Evolutionary conservation across 305 asterid species (phyloP).

Genomic region (Fraxinus velutina): DNA sequence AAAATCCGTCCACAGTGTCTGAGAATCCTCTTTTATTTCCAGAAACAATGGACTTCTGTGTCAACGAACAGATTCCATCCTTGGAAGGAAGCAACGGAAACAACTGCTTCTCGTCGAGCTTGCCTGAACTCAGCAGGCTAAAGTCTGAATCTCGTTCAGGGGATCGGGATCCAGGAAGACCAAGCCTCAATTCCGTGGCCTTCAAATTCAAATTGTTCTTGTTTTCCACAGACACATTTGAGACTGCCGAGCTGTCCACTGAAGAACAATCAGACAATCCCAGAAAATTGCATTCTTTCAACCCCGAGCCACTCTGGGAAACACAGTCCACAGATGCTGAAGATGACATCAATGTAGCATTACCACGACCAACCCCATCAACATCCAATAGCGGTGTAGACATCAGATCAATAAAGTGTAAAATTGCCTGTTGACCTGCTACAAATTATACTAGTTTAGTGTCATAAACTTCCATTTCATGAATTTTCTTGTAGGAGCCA

Average conservation of each 20-base stretch:
- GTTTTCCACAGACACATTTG: conserved; percentile 29
- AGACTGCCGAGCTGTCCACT: conserved; percentile 49
- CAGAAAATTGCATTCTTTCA: conserved; percentile 65
- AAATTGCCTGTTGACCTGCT: conserved; percentile 15
- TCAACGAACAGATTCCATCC: conserved; percentile 51
- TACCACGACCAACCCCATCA: conserved; percentile 47
- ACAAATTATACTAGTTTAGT: not conserved
- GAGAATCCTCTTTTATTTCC: conserved; percentile 83
- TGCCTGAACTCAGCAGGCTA: conserved; percentile 29
- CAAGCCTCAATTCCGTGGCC: conserved; percentile 83
- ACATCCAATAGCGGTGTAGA: conserved; percentile 48
- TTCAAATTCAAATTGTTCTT: conserved; percentile 57
- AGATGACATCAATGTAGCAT: conserved; percentile 48
- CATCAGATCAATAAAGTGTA: conserved; percentile 31
- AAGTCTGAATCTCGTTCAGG: conserved; percentile 55
- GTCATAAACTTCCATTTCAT: not conserved
- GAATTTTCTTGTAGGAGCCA: not conserved
- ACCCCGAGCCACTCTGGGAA: conserved; percentile 34
- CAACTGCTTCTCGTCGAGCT: conserved; percentile 64
- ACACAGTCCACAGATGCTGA: conserved; percentile 43
- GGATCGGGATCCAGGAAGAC: conserved; percentile 88
- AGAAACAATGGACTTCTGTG: conserved; percentile 49
- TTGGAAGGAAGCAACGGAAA: conserved; percentile 68
- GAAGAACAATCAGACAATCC: conserved; percentile 73
- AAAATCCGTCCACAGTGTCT: conserved; percentile 53